A percentile compares a stretch with the other conserved stretches of the same genome.
Conservation (phyloP, 257 asterid genomes). For the Nicotiana obtusifolia region DNA sequence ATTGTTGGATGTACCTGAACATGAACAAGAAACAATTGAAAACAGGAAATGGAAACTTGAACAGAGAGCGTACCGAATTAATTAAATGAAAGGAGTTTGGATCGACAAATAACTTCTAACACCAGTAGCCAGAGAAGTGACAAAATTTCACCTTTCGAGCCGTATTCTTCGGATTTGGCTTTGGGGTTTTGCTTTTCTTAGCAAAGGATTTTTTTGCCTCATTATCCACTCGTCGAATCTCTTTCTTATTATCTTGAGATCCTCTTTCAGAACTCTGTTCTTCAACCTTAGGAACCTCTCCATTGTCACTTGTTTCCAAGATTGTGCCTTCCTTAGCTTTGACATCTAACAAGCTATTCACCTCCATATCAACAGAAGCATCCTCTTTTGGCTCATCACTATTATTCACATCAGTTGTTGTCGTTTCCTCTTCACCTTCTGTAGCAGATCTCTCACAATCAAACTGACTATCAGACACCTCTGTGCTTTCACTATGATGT, state of each 20-base stretch:
- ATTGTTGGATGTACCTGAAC: constrained; percentile 43
- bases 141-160: constrained; percentile 45
- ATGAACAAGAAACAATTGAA: constrained; percentile 15
- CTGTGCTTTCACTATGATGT: constrained; percentile 5
- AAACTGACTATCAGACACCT: neutral
- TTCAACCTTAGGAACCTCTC: constrained; percentile 19
- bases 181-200: constrained; percentile 33
- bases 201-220: constrained; percentile 12
- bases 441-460: constrained; percentile 22
- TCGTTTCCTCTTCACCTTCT: constrained; percentile 7
- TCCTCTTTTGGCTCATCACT: constrained; percentile 21
- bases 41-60: neutral
- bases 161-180: constrained; percentile 13
- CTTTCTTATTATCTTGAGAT: constrained; percentile 20
- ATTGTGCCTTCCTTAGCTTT: too few relatives aligned
- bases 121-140: neutral
- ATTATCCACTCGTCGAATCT: neutral
- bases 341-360: neutral
- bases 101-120: neutral
- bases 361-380: neutral
- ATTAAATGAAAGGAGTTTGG: neutral
- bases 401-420: neutral
- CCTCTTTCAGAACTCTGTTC: constrained; percentile 11
- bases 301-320: constrained; percentile 23
- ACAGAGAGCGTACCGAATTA: neutral